Evolutionary conservation across 331 rosid species (phyloP).

Genomic region (Quercus phellos): DNA sequence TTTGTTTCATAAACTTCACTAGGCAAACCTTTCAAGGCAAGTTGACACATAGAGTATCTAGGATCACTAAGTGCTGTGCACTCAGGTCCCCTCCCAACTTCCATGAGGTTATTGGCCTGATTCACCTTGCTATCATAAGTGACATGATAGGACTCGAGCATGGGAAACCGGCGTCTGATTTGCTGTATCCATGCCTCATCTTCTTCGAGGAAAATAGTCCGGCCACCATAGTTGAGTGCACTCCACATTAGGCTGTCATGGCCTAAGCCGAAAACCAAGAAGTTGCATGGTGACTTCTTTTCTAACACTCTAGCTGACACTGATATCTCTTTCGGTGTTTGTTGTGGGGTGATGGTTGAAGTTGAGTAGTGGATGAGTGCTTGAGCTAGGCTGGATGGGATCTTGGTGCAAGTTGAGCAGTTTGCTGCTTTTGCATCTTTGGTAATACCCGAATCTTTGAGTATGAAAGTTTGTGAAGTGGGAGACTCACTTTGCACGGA

Average conservation of each 20-base stretch:
- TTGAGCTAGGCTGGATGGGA: slow-evolving; percentile 38
- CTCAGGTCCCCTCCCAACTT: slow-evolving; percentile 49
- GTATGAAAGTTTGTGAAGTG: slow-evolving; percentile 2
- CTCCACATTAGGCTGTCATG: slow-evolving; percentile 72
- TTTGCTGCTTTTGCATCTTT: neutral
- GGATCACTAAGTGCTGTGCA: slow-evolving; percentile 43
- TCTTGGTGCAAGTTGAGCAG: slow-evolving; percentile 34
- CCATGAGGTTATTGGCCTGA: slow-evolving; percentile 48
- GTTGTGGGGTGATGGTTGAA: slow-evolving; percentile 59
- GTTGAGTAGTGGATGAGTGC: slow-evolving; percentile 54
- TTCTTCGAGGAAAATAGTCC: slow-evolving; percentile 54
- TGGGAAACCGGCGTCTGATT: slow-evolving; percentile 33
- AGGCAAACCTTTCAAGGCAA: slow-evolving; percentile 51
- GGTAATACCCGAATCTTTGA: slow-evolving; percentile 1
- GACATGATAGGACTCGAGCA: slow-evolving; percentile 37
- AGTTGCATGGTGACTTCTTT: slow-evolving; percentile 46
- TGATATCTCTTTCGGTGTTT: slow-evolving; percentile 51
- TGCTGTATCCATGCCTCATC: slow-evolving; percentile 59
- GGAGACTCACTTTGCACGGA: slow-evolving; percentile 23
- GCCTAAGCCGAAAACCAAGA: slow-evolving; percentile 56
- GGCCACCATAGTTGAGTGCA: slow-evolving; percentile 41
- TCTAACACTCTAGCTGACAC: slow-evolving; percentile 39
- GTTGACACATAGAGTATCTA: slow-evolving; percentile 37
- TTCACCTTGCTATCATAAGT: slow-evolving; percentile 34
- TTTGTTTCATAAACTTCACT: slow-evolving; percentile 30